Conservation (phyloP, 164 flowering plant species). For the Vitis vinifera region ASM3070453v1 NC_081812.1:712001-712500, state of each 20-base stretch:
- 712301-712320: not conserved
- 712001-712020: no score
- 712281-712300: not conserved
- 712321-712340: not conserved
- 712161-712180: slow-evolving; percentile 31
- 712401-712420: slow-evolving; percentile 25
- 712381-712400: not conserved
- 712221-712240: slow-evolving; percentile 45
- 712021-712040: slow-evolving; percentile 1
- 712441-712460: slow-evolving; percentile 46
- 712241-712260: not conserved
- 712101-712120: slow-evolving; percentile 85
- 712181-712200: slow-evolving; percentile 25
- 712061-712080: slow-evolving; percentile 51
- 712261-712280: not conserved
- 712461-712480: slow-evolving; percentile 67
- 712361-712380: not conserved
- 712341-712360: not conserved
- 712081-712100: slow-evolving; percentile 41
- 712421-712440: slow-evolving; percentile 38
- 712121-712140: slow-evolving; percentile 85
- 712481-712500: slow-evolving; percentile 64
- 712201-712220: slow-evolving; percentile 25
- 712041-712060: slow-evolving; percentile 41
- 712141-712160: slow-evolving; percentile 79